Percentiles rank a stretch among this genome's conserved stretches.
Evolutionary conservation across 148 eudicot species (phyloP).

Genomic region (Selenicereus undatus): DNA sequence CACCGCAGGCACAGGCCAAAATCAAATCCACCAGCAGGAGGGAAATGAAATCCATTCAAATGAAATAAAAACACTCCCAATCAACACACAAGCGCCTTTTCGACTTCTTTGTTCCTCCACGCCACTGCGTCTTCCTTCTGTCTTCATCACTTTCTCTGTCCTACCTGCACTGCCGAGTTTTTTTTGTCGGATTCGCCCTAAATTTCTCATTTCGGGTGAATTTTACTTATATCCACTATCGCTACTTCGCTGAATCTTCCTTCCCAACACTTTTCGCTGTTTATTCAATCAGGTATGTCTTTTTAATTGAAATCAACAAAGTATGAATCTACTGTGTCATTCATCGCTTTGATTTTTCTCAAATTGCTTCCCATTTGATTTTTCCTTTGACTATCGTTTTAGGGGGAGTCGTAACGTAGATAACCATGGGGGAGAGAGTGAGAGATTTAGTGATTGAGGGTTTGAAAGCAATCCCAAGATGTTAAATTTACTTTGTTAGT

Average conservation of each 20-base stretch:
- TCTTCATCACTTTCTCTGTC: background rate
- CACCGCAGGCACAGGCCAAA: too few species aligned
- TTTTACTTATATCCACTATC: background rate
- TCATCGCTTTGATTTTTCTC: background rate
- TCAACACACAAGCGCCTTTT: background rate
- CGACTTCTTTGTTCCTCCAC: background rate
- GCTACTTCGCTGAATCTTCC: background rate
- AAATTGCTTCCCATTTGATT: background rate
- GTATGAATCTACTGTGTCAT: background rate
- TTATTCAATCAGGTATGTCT: constrained; percentile 15
- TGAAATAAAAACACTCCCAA: background rate
- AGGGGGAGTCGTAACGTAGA: background rate
- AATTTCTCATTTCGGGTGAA: constrained; percentile 25
- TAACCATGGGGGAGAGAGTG: background rate
- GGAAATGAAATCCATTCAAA: constrained; percentile 24
- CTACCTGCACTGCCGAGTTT: background rate
- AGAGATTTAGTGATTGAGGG: background rate
- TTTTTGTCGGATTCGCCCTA: constrained; percentile 21
- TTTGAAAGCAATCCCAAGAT: background rate
- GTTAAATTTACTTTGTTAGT: background rate
- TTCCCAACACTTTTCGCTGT: background rate
- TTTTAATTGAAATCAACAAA: background rate
- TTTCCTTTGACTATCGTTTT: background rate
- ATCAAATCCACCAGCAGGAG: constrained; percentile 10
- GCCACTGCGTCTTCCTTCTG: background rate